Evolutionary conservation across 805 yeast species (phyloP), one percentile per base, ranked within the genome.

Genomic region (Scheffersomyces lignosus): DNA sequence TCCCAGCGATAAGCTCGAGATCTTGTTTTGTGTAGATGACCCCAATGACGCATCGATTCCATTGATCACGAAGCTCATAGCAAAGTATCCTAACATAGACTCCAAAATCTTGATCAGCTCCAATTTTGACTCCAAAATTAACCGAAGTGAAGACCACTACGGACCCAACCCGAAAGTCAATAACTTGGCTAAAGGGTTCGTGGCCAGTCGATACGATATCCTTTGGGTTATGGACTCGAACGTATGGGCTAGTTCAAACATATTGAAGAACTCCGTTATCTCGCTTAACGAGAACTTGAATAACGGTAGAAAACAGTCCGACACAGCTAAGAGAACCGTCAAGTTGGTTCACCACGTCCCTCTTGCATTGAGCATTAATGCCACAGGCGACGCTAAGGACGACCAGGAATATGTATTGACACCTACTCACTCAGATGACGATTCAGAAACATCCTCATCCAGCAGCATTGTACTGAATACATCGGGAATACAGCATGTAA

Each of bases 141-240:
- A 40, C 20, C 27, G 27, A 10, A 52, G 61, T 5, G 83, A 79
- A 30, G 62, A 60, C 24, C 73, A 73, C 45, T 83, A 66, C 50
- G 96, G 96, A 2, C 93, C 95, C 4, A 88, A 88, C 51, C 96
- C 96, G 5, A 88, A 88, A 60, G 86, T 88, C 37, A 87, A 87
- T 60, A 88, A 88, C 59, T 64, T 88, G 31, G 80, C 88, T n/a
- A 85, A 85, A 56, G 96, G 95, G 4, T 87, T 82, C 52, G 57
- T 65, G 27, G 59, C 59, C 2, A 91, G 96, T 5, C 74, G 77
- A 47, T 66, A 77, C 58, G 96, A 88, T 52, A 73, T 84, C 14
- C 47, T 89, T 9, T 88, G 96, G 96, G 78, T 87, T 12, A 71
- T 86, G 64, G 96, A 88, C 60, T 80, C 90, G 18, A 88, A 88